A percentile compares a stretch with the other conserved stretches of the same genome.
phyloP scores from a whole-genome alignment of 768 basidiomycete species.

The Mrakia gelida region DNA sequence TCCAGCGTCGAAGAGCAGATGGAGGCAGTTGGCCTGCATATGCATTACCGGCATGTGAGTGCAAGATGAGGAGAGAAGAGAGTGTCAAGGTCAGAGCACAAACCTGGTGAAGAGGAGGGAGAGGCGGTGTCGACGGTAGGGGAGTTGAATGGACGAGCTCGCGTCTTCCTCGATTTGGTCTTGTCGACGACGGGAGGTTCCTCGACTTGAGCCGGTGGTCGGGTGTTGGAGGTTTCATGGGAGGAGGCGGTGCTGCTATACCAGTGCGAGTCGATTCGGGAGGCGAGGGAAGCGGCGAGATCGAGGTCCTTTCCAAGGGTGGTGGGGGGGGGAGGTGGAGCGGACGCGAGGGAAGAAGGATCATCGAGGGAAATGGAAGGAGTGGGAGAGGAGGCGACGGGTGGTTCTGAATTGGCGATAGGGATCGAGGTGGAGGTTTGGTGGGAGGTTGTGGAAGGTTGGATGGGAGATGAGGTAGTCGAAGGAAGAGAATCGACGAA shows the following conservation, averaged over 20 bases:
- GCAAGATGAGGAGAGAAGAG: too few relatives aligned
- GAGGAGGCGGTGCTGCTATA: background rate
- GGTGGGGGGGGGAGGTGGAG: background rate
- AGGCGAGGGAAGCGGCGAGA: constrained; percentile 7
- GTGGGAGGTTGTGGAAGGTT: too few relatives aligned
- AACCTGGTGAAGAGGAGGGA: too few relatives aligned
- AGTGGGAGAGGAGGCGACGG: too few relatives aligned
- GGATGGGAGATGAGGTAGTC: too few relatives aligned
- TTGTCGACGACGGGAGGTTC: background rate
- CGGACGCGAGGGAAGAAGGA: background rate
- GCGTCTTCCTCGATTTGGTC: background rate
- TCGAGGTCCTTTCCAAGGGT: constrained; percentile 13
- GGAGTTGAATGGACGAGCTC: background rate
- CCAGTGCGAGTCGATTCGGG: background rate
- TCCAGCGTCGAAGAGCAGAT: too few relatives aligned
- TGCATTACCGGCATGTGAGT: too few relatives aligned
- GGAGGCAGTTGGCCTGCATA: too few relatives aligned
- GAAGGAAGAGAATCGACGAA: too few relatives aligned
- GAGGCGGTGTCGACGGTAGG: background rate
- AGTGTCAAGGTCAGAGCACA: too few relatives aligned
- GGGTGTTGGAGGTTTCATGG: background rate
- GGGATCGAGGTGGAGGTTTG: too few relatives aligned
- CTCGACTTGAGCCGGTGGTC: background rate
- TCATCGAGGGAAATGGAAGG: background rate
- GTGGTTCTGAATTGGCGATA: too few relatives aligned